phyloP scores from a whole-genome alignment of 2,329 filamentous ascomycete species.

The Penicillium freii region DNA sequence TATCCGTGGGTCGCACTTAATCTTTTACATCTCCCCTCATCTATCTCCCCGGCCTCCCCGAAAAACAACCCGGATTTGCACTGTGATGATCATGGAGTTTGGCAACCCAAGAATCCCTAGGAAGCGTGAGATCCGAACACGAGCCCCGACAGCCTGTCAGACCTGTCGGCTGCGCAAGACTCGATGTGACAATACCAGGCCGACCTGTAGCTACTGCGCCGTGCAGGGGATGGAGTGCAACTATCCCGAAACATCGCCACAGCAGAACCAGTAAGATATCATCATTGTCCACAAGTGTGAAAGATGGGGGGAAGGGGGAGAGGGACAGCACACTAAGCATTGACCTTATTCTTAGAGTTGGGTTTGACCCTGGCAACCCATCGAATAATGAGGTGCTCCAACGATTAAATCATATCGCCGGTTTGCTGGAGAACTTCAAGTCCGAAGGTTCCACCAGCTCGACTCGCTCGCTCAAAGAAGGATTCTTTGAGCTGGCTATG shows the following conservation, averaged over 20 bases:
- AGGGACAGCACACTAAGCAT: background rate
- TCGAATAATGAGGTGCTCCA: slow-evolving; percentile 23
- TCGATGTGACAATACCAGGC: slow-evolving; percentile 26
- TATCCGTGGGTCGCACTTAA: slow-evolving; percentile 15
- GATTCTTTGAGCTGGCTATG: slow-evolving; percentile 16
- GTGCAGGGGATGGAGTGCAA: slow-evolving; percentile 22
- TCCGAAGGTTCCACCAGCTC: slow-evolving; percentile 18
- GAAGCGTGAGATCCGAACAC: slow-evolving; percentile 26
- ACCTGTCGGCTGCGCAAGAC: slow-evolving; percentile 27
- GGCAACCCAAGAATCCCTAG: slow-evolving; percentile 13
- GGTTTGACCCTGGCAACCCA: slow-evolving; percentile 14
- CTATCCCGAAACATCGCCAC: slow-evolving; percentile 24
- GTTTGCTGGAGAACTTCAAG: slow-evolving; percentile 24
- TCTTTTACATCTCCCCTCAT: slow-evolving; percentile 1
- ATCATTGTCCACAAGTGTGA: background rate
- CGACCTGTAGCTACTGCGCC: slow-evolving; percentile 26
- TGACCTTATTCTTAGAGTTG: slow-evolving; percentile 11
- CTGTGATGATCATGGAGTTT: slow-evolving; percentile 15
- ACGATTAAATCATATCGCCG: slow-evolving; percentile 21
- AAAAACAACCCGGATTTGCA: slow-evolving; percentile 1
- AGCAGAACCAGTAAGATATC: slow-evolving; percentile 20
- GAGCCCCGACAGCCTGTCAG: slow-evolving; percentile 28
- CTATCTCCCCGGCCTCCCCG: slow-evolving; percentile 19
- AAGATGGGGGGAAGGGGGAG: background rate
- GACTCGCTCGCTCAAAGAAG: slow-evolving; percentile 16